Evolutionary conservation across 208 protist species (phyloP).

Genomic region (Crithidia brevicula): DNA sequence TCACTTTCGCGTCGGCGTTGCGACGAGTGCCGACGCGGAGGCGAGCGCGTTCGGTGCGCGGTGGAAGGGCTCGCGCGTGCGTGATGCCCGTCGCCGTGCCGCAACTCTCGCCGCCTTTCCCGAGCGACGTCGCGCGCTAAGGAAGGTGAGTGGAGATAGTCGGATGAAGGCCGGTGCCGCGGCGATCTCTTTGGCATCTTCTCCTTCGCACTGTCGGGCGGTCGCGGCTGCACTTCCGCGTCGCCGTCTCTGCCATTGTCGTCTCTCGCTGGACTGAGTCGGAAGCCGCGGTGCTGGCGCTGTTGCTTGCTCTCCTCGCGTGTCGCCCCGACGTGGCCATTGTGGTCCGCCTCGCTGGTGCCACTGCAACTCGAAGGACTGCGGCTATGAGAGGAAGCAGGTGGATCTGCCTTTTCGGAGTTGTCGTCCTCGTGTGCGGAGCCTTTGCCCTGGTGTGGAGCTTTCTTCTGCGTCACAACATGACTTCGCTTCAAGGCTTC

Average conservation of each 20-base stretch:
- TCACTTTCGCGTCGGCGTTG: neutral
- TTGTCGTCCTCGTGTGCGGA: too few species aligned
- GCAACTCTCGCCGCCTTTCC: neutral
- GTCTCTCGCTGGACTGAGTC: conserved; percentile 2
- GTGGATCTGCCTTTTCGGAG: neutral
- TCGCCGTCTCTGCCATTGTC: neutral
- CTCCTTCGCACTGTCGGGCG: too few species aligned
- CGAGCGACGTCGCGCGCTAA: neutral
- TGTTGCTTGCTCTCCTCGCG: neutral
- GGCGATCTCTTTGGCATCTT: too few species aligned
- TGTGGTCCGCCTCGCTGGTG: neutral
- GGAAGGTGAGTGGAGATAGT: too few species aligned
- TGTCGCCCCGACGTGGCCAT: neutral
- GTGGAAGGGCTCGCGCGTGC: neutral
- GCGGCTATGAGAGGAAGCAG: neutral
- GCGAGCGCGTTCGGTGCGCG: neutral
- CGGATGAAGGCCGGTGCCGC: too few species aligned
- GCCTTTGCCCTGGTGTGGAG: too few species aligned
- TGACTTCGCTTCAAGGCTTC: too few species aligned
- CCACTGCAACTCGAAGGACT: neutral
- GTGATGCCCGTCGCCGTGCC: neutral
- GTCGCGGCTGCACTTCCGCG: neutral
- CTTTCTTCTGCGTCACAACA: too few species aligned
- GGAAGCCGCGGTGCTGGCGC: conserved; percentile 9
- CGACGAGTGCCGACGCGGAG: neutral